Evolutionary conservation across 176 grass and related monocot genomes (phyloP), one percentile per base, ranked within the genome.

Genomic region (Oryza coarctata): DNA sequence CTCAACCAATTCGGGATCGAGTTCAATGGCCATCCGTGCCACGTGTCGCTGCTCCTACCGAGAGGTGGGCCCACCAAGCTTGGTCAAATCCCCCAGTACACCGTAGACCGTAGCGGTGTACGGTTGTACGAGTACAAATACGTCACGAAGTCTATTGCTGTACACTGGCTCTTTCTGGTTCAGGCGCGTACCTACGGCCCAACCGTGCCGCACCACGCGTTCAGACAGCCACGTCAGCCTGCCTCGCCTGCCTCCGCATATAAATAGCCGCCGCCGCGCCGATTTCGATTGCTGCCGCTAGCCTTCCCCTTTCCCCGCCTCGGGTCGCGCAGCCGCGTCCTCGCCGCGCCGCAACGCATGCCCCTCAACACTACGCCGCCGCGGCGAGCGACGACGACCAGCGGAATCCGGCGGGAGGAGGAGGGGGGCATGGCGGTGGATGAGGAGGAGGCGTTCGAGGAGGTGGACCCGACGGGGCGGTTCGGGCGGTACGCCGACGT

Each of bases 401-500:
- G 10, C 44, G 38, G 12, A 18, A 13, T 34, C 57, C 22, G 58
- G 22, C 29, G 20, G n/a, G n/a, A 10, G 11, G 35, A 64, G n/a
- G 39, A 71, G n/a, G 14, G 14, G 30, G 26, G 6, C 50, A 68
- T 78, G 83, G 57, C 73, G 73, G 73, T 86, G 3, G 80, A 63
- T 61, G 90, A 85, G 1, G 87, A 76, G 75, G 95, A 98, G 87
- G 80, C 86, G 40, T 98, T 98, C 87, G 92, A 89, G 88, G 95
- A 98, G 84, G 28, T 99, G 58, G 96, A 98, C 62, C 93, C 95
- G 25, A 95, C 90, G 30, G 93, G 93, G 12, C 86, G 95, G 32
- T 98, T 84, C 60, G 95, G 95, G 45, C 93, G 95, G 15, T 98
- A 98, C 89, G 70, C 87, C 9, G 88, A 94, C 60, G 68, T 98